These are phyloP conservation scores for Cryptococcus amylolentus DNA, from an alignment of 1,284 basidiomycete species.

Conservation along the genomic window DNA sequence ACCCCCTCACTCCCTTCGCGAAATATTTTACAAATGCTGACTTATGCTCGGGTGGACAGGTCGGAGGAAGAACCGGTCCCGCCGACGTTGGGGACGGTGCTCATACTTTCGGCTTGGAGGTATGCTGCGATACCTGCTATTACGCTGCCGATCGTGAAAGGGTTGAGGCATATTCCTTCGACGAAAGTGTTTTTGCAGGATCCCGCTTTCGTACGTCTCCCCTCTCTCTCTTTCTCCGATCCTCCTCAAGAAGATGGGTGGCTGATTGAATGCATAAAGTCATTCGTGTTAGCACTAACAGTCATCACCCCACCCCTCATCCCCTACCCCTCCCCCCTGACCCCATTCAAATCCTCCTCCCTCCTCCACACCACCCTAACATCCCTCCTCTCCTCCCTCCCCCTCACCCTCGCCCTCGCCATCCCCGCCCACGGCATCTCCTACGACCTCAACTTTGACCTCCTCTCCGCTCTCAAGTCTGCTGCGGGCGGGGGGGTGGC, in stretches of 20 bases:
- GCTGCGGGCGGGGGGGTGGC: conserved; percentile 81
- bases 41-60: conserved; percentile 1
- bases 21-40: too few relatives aligned
- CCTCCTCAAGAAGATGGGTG: not conserved
- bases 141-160: conserved; percentile 30
- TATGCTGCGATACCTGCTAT: conserved; percentile 36
- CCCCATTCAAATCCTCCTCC: conserved; percentile 37
- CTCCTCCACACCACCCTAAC: conserved; percentile 29
- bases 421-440: conserved; percentile 37
- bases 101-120: conserved; percentile 36
- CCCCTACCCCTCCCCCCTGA: conserved; percentile 19
- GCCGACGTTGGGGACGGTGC: conserved; percentile 39
- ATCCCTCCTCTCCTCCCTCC: conserved; percentile 30
- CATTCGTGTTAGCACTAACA: conserved; percentile 36
- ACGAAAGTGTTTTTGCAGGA: conserved; percentile 37
- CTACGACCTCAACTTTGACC: conserved; percentile 63
- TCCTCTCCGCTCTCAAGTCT: conserved; percentile 65
- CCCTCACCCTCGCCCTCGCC: conserved; percentile 35
- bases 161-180: conserved; percentile 33
- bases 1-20: not conserved
- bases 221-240: not conserved
- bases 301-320: conserved; percentile 34
- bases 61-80: conserved; percentile 30
- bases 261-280: conserved; percentile 15
- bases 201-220: conserved; percentile 37